Conservation (phyloP, 257 asterid genomes). For the Solanum chiquidenum region DNA sequence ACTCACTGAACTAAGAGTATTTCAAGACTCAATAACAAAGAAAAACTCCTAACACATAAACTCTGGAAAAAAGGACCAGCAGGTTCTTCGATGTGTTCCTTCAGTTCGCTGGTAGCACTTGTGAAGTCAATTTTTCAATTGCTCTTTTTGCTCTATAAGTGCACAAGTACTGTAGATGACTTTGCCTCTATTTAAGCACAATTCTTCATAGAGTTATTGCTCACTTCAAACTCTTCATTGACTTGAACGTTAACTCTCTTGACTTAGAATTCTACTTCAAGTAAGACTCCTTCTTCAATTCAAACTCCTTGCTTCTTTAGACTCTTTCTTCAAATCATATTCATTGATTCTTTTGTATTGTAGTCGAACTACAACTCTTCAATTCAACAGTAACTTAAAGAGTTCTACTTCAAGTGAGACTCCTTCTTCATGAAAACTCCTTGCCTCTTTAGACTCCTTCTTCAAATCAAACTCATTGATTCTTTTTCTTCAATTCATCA, state of each 20-base stretch:
- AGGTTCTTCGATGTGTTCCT: not conserved
- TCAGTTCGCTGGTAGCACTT: not conserved
- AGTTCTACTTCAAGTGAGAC: too few species aligned
- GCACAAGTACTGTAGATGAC: not conserved
- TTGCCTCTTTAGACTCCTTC: too few species aligned
- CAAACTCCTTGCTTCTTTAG: too few species aligned
- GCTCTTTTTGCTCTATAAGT: not conserved
- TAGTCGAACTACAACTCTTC: too few species aligned
- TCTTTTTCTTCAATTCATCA: too few species aligned
- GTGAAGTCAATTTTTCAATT: not conserved
- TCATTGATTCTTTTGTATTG: too few species aligned
- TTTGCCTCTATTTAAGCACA: not conserved
- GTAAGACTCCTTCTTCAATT: too few species aligned
- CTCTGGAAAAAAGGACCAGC: not conserved
- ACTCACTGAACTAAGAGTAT: not conserved
- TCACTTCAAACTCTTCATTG: not conserved
- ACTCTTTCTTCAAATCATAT: too few species aligned
- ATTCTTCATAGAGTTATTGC: not conserved
- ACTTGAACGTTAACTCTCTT: not conserved
- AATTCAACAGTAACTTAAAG: too few species aligned
- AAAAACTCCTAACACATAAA: not conserved
- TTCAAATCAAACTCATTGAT: too few species aligned
- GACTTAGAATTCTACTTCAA: too few species aligned
- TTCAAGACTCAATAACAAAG: not conserved
- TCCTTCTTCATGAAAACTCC: too few species aligned